Conservation (phyloP, 768 basidiomycete genomes). For the Leucocoprinus birnbaumii region DNA sequence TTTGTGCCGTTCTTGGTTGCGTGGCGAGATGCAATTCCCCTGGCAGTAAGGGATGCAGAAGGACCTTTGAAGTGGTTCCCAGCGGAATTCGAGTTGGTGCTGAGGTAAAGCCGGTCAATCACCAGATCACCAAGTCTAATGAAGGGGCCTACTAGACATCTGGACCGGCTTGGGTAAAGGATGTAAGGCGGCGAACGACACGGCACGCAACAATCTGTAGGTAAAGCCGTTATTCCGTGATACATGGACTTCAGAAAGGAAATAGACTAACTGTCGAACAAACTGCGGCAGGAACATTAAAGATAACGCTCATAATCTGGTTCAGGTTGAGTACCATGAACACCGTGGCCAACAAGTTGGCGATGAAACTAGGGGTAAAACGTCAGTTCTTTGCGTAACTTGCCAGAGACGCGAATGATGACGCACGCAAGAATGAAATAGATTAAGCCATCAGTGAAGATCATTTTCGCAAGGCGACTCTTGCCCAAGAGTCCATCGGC, state of each 20-base stretch:
- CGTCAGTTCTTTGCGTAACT: background rate
- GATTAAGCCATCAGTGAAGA: slow-evolving; percentile 70
- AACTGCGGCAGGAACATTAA: slow-evolving; percentile 63
- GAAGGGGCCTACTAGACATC: slow-evolving; percentile 42
- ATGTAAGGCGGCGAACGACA: slow-evolving; percentile 56
- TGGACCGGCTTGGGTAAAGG: slow-evolving; percentile 37
- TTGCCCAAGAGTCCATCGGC: slow-evolving; percentile 22
- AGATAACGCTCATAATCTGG: slow-evolving; percentile 62
- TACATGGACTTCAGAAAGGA: background rate
- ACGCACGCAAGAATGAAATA: slow-evolving; percentile 71
- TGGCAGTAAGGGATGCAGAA: background rate
- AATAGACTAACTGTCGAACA: slow-evolving; percentile 40
- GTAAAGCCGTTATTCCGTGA: background rate
- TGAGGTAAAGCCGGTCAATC: background rate
- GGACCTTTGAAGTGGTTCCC: background rate
- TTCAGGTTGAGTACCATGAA: slow-evolving; percentile 70
- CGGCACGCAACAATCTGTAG: slow-evolving; percentile 56
- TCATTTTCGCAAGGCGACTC: slow-evolving; percentile 55
- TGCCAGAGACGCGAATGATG: background rate
- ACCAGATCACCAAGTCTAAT: background rate
- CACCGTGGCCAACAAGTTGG: slow-evolving; percentile 42
- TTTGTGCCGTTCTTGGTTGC: slow-evolving; percentile 7
- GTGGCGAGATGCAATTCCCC: slow-evolving; percentile 15
- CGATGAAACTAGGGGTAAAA: slow-evolving; percentile 35
- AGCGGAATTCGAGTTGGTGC: slow-evolving; percentile 1